phyloP scores from a whole-genome alignment of 805 yeast species.

The Suhomyces kilbournensis region DNA sequence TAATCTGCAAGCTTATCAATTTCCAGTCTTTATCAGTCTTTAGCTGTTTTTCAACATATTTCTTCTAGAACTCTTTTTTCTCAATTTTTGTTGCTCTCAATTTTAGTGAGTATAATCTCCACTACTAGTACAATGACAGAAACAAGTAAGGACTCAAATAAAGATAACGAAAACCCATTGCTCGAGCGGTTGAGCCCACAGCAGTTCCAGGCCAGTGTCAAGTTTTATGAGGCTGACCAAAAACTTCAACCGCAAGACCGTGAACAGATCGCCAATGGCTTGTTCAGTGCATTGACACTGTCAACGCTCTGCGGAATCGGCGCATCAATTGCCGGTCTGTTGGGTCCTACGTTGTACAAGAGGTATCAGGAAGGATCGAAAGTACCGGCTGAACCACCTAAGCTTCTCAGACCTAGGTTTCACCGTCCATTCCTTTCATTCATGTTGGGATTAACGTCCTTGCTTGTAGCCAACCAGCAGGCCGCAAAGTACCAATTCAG shows the following conservation, averaged over 20 bases:
- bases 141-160: neutral
- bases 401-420: conserved; percentile 14
- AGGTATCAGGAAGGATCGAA: conserved; percentile 2
- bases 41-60: no score
- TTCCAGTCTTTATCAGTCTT: no score
- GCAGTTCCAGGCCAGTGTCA: conserved; percentile 37
- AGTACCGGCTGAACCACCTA: conserved; percentile 4
- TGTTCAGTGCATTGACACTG: conserved; percentile 21
- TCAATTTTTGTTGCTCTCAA: neutral
- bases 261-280: conserved; percentile 26
- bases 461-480: conserved; percentile 25
- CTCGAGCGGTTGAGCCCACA: conserved; percentile 25
- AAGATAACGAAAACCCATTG: conserved; percentile 21
- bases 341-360: conserved; percentile 29
- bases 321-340: conserved; percentile 25
- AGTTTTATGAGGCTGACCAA: conserved; percentile 42
- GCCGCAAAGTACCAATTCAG: conserved; percentile 21
- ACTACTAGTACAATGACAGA: neutral
- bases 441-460: conserved; percentile 25
- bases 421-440: conserved; percentile 34
- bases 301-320: conserved; percentile 26
- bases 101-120: neutral
- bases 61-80: neutral
- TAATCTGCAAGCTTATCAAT: no score
- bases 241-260: conserved; percentile 31